Conservation (phyloP, 306 rosid species). For the Quercus suber region DNA sequence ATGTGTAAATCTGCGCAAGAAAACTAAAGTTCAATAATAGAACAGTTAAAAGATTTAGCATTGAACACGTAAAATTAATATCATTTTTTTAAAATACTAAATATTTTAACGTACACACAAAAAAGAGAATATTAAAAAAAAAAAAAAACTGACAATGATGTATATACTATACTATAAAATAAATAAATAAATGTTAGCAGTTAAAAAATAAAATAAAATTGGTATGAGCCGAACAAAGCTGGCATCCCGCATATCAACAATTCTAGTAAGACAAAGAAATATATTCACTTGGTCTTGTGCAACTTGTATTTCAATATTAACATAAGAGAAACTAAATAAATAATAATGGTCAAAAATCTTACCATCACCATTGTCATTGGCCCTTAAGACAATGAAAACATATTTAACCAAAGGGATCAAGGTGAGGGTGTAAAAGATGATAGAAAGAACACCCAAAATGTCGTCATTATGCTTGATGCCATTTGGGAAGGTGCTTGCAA, state of each 20-base stretch:
- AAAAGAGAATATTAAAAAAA: rapidly evolving
- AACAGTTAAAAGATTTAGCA: too few relatives aligned
- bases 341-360: not conserved
- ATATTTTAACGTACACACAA: rapidly evolving
- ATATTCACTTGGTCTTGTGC: too few relatives aligned
- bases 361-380: slow-evolving; percentile 75
- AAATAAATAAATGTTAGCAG: too few relatives aligned
- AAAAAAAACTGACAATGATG: rapidly evolving
- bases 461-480: slow-evolving; percentile 57
- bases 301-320: not conserved
- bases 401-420: slow-evolving; percentile 59
- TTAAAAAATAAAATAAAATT: too few relatives aligned
- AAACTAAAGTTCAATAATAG: too few relatives aligned
- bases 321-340: not conserved
- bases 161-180: too few relatives aligned
- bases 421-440: slow-evolving; percentile 62
- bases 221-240: too few relatives aligned
- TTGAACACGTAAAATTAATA: too few relatives aligned
- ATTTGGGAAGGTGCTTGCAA: slow-evolving; percentile 34
- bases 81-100: too few relatives aligned
- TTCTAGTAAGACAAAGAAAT: too few relatives aligned
- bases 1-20: too few relatives aligned
- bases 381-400: slow-evolving; percentile 48
- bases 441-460: slow-evolving; percentile 60
- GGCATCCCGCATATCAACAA: too few relatives aligned